These are phyloP conservation scores for Liquidambar formosana DNA, from an alignment of 164 flowering plant genomes.

Conservation along the genomic window DNA sequence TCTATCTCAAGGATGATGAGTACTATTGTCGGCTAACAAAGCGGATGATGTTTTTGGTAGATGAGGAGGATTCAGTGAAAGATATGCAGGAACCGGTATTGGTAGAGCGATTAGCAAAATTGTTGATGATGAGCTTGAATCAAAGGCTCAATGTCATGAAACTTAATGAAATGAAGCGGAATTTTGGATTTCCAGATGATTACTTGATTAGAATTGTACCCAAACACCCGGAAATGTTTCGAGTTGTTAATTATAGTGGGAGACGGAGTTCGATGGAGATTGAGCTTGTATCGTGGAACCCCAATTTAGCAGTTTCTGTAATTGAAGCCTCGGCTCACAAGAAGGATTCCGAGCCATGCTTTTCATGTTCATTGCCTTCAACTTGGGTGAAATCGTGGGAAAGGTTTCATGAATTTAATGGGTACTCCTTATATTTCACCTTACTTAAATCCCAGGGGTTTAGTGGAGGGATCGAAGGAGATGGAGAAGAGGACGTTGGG, in stretches of 20 bases:
- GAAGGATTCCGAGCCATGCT: slow-evolving; percentile 49
- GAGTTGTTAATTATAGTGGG: slow-evolving; percentile 61
- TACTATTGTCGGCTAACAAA: slow-evolving; percentile 67
- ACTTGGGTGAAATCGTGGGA: slow-evolving; percentile 79
- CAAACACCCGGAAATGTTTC: slow-evolving; percentile 68
- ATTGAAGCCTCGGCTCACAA: slow-evolving; percentile 51
- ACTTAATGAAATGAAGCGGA: slow-evolving; percentile 70
- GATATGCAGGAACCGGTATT: slow-evolving; percentile 59
- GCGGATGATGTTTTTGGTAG: slow-evolving; percentile 69
- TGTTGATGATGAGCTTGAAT: slow-evolving; percentile 71
- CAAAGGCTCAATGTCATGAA: slow-evolving; percentile 72
- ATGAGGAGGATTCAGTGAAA: slow-evolving; percentile 72
- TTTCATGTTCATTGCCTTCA: slow-evolving; percentile 67
- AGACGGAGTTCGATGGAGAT: slow-evolving; percentile 78
- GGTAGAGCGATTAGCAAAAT: slow-evolving; percentile 60
- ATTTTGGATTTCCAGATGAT: slow-evolving; percentile 89
- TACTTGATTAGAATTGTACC: slow-evolving; percentile 75
- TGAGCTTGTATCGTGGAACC: slow-evolving; percentile 70
- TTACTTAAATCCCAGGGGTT: slow-evolving; percentile 37
- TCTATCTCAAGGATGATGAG: slow-evolving; percentile 47
- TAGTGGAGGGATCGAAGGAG: slow-evolving; percentile 67
- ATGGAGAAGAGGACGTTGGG: slow-evolving; percentile 84
- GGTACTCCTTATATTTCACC: slow-evolving; percentile 84
- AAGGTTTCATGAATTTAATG: slow-evolving; percentile 70
- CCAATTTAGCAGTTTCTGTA: slow-evolving; percentile 63